Conservation (phyloP, 768 basidiomycete genomes). For the Pholiota molesta region DNA sequence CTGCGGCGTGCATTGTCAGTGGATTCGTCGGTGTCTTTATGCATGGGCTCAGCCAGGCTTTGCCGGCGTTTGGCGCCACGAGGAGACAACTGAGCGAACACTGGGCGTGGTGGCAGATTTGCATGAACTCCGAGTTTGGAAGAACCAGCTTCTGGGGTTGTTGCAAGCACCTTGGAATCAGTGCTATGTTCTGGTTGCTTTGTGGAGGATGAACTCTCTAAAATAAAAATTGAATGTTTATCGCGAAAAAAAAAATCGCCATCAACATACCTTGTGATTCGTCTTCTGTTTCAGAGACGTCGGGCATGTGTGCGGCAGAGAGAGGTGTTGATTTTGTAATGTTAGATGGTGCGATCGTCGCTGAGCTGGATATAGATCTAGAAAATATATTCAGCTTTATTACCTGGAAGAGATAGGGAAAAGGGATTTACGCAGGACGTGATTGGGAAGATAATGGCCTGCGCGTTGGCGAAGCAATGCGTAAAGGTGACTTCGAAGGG, state of each 20-base stretch:
- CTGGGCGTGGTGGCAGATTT: conserved; percentile 7
- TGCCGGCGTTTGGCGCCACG: neutral
- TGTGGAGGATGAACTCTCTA: conserved; percentile 15
- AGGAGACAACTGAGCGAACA: neutral
- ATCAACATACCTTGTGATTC: conserved; percentile 30
- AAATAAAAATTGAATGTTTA: neutral
- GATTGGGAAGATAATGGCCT: neutral
- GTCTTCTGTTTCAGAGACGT: conserved; percentile 42
- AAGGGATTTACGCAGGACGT: neutral
- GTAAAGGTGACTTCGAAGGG: conserved; percentile 27
- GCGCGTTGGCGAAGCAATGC: conserved; percentile 15
- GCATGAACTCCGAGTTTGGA: conserved; percentile 10
- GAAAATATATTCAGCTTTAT: neutral
- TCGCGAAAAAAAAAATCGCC: neutral
- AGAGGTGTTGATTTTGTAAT: conserved; percentile 5
- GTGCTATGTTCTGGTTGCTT: conserved; percentile 13
- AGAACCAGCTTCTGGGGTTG: conserved; percentile 13
- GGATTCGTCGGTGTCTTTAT: neutral
- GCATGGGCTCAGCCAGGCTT: conserved; percentile 1
- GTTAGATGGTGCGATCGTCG: neutral
- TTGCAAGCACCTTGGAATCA: conserved; percentile 26
- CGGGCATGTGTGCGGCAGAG: conserved; percentile 17
- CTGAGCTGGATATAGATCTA: conserved; percentile 14
- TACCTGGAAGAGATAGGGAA: neutral
- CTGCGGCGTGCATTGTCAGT: neutral